Evolutionary conservation across 2,329 filamentous ascomycete species (phyloP).

Genomic region (Stenocarpella maydis): DNA sequence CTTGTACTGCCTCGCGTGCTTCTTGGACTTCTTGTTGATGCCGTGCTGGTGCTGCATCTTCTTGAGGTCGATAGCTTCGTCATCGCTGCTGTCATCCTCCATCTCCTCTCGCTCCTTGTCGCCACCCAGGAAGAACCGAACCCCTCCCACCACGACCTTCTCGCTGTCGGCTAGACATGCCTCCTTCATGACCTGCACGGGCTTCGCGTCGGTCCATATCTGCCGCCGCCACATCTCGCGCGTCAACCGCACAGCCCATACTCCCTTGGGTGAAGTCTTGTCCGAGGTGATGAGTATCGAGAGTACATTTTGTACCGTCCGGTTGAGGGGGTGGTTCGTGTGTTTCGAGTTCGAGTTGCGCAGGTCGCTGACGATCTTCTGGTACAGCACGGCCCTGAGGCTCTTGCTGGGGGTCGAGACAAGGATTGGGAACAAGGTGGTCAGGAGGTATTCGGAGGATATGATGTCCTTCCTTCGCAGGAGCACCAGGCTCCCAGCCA

Average conservation of each 20-base stretch:
- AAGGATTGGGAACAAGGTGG: conserved; percentile 93
- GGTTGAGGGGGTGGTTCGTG: conserved; percentile 92
- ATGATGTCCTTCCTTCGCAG: conserved; percentile 91
- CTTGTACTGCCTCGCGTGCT: conserved; percentile 80
- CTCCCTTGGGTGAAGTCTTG: conserved; percentile 80
- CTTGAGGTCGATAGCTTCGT: conserved; percentile 79
- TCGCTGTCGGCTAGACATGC: conserved; percentile 88
- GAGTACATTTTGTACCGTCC: conserved; percentile 90
- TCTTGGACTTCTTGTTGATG: conserved; percentile 97
- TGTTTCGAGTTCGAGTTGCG: conserved; percentile 86
- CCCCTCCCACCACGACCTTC: conserved; percentile 87
- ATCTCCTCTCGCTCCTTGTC: conserved; percentile 95
- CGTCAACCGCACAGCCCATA: conserved; percentile 97
- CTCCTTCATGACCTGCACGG: conserved; percentile 98
- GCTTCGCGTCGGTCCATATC: conserved; percentile 92
- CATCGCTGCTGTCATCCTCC: conserved; percentile 87
- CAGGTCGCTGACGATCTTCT: conserved; percentile 90
- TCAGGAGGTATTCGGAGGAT: conserved; percentile 82
- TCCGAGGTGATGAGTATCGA: conserved; percentile 92
- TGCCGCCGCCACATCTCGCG: conserved; percentile 96
- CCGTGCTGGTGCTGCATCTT: conserved; percentile 84
- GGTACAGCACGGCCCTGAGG: conserved; percentile 82
- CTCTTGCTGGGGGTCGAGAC: conserved; percentile 92
- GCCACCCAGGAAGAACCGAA: conserved; percentile 93
- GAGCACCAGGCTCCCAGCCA: conserved; percentile 88